A percentile compares a stretch with the other conserved stretches of the same genome.
These are phyloP conservation scores for Cyathus striatus DNA, from an alignment of 768 basidiomycete genomes.

Conservation along the genomic window DNA sequence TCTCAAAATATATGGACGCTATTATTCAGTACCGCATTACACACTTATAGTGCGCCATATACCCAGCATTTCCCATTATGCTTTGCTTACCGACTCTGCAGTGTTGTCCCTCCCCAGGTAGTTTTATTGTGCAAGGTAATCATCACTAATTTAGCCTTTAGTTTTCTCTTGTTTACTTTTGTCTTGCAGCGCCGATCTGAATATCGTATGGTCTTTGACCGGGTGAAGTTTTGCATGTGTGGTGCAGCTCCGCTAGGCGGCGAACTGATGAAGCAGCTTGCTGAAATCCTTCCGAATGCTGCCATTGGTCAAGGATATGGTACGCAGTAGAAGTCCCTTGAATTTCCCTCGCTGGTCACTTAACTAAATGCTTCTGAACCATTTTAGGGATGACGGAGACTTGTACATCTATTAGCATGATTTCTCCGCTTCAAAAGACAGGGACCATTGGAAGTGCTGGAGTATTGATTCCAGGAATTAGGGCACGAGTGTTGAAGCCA, in stretches of 20 bases:
- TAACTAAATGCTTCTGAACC: background rate
- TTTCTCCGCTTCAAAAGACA: slow-evolving; percentile 36
- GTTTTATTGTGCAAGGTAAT: slow-evolving; percentile 62
- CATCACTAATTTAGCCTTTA: too few species aligned
- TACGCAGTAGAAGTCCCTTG: too few species aligned
- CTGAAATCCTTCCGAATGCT: slow-evolving; percentile 50
- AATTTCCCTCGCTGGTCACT: background rate
- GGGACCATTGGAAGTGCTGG: slow-evolving; percentile 55
- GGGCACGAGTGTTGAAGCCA: slow-evolving; percentile 49
- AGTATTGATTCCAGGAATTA: slow-evolving; percentile 50
- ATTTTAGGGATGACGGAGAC: slow-evolving; percentile 60
- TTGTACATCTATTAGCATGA: slow-evolving; percentile 43
- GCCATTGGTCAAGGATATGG: slow-evolving; percentile 65
- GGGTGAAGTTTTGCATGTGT: slow-evolving; percentile 47
- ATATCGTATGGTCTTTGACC: slow-evolving; percentile 43
- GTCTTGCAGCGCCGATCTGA: slow-evolving; percentile 41
- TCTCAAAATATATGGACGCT: slow-evolving; percentile 48
- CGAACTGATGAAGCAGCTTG: slow-evolving; percentile 42
- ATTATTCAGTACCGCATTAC: slow-evolving; percentile 50
- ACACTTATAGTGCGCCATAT: slow-evolving; percentile 44
- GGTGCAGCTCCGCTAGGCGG: slow-evolving; percentile 64
- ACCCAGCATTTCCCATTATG: background rate
- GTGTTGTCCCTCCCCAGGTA: slow-evolving; percentile 62
- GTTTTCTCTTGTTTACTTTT: slow-evolving; percentile 3
- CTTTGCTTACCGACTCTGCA: slow-evolving; percentile 15